Evolutionary conservation across 345 rosid species (phyloP), one percentile per base, ranked within the genome.

Genomic region (Gossypium turneri): DNA sequence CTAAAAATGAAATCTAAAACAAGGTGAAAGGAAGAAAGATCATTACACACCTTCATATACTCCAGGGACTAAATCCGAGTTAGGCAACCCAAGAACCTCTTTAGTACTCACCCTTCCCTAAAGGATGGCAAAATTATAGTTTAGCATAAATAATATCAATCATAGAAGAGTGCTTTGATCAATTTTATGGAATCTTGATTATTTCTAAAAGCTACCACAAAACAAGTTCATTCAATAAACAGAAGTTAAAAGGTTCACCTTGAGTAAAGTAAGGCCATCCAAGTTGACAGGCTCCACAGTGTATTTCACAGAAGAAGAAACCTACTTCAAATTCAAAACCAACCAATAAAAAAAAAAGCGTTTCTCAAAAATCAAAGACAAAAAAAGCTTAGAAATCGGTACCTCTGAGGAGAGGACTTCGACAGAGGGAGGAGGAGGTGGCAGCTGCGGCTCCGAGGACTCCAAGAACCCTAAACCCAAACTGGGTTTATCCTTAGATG

Each of bases 31-130:
- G 48, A 34, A 61, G 57, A 20, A 80, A 8, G 6, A 55, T 27
- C 24, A 50, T 19, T 20, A 17, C 58, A 44, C 27, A 92, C 98
- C 98, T 94, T 94, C 98, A 73, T 94, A 94, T 6, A 90, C 88
- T 56, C 98, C 98, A 29, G 97, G 97, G 66, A 94, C 94, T 73
- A 94, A 87, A 82, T 94, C 97, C 1, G 97, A 91, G 74, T 92
- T 88, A 53, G 97, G 92, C 79, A 94, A 82, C 48, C 95, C 91
- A 13, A 94, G 84, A 70, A 94, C 97, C 69, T 90, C 95, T 72
- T 85, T 90, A 50, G 97, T 90, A 74, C 90, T 91, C 81, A 88
- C 94, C 64, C 95, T 90, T 48, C 97, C 98, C 97, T 77, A 70
- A 65, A 75, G 3, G 68, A 76, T 34, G 72, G 13, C 56, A 82